A percentile compares a stretch with the other conserved stretches of the same genome.
These are phyloP conservation scores for Guillardia theta DNA, from an alignment of 78 protist species.

Conservation along the genomic window DNA sequence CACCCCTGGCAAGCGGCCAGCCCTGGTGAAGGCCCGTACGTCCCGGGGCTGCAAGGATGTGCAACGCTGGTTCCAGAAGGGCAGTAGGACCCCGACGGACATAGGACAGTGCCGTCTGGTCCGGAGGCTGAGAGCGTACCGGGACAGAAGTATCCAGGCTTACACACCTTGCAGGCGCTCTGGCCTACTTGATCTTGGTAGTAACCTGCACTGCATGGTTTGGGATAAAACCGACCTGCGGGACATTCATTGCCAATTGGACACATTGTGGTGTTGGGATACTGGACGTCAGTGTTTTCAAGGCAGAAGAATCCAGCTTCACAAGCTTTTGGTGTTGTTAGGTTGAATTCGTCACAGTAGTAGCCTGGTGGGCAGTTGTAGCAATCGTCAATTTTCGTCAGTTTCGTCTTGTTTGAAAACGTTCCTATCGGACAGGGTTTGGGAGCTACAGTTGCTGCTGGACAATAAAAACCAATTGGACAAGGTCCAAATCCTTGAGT, in stretches of 20 bases:
- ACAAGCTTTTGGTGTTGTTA: neutral
- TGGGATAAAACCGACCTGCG: neutral
- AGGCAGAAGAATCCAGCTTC: neutral
- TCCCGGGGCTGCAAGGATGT: neutral
- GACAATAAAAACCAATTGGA: constrained; percentile 57
- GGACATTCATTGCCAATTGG: neutral
- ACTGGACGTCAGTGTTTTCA: neutral
- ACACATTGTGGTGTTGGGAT: neutral
- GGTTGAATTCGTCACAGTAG: neutral
- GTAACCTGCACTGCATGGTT: neutral
- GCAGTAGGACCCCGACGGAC: constrained; percentile 35
- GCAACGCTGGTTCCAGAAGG: neutral
- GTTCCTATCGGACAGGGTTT: constrained; percentile 25
- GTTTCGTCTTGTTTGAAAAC: neutral
- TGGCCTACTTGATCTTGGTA: neutral
- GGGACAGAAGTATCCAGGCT: neutral
- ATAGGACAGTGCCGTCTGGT: neutral
- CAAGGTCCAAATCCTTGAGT: neutral
- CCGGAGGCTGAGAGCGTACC: neutral
- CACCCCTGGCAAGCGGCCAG: neutral
- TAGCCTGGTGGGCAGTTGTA: neutral
- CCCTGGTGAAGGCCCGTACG: neutral
- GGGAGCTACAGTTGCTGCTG: neutral
- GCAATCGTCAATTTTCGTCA: neutral
- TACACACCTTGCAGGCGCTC: constrained; percentile 25